Percentiles rank a stretch among this genome's conserved stretches.
These are phyloP conservation scores for Cutaneotrichosporon cavernicola DNA, from an alignment of 1,284 basidiomycete genomes.

Conservation along the genomic window DNA sequence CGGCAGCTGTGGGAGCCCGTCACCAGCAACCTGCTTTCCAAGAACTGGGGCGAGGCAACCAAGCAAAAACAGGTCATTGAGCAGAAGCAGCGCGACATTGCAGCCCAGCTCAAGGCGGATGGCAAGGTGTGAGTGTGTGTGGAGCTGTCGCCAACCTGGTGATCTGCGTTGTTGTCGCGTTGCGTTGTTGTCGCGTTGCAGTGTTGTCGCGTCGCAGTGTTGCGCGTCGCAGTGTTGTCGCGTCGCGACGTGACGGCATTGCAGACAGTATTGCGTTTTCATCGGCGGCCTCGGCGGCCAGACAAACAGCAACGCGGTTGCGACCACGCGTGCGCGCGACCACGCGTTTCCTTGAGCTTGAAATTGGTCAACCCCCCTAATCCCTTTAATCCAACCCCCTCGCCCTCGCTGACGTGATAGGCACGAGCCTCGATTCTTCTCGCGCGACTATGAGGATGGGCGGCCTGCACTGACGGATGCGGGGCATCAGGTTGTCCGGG, in stretches of 20 bases:
- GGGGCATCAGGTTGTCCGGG: constrained; percentile 67
- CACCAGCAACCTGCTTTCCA: constrained; percentile 69
- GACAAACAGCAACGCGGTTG: too few relatives aligned
- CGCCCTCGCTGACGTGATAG: constrained; percentile 54
- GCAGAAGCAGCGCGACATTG: constrained; percentile 80
- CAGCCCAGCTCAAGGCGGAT: constrained; percentile 75
- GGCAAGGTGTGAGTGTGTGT: constrained; percentile 66
- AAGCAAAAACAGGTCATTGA: constrained; percentile 83
- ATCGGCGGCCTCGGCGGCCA: too few relatives aligned
- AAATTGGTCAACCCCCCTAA: too few relatives aligned
- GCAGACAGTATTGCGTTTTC: too few relatives aligned
- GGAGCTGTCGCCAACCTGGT: too few relatives aligned
- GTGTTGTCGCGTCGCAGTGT: neutral
- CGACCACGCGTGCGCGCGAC: too few relatives aligned
- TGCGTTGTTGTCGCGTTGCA: too few relatives aligned
- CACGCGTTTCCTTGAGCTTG: too few relatives aligned
- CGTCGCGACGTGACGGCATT: neutral
- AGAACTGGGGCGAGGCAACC: constrained; percentile 87
- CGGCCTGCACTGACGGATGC: constrained; percentile 69
- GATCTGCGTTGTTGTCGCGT: neutral
- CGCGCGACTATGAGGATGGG: constrained; percentile 69
- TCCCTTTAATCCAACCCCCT: too few relatives aligned
- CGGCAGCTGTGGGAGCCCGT: constrained; percentile 85
- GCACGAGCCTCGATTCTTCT: constrained; percentile 78
- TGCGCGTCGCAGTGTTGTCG: neutral